phyloP scores from a whole-genome alignment of 352 stramenopile genomes.

The Halophytophthora batemanensis region DNA sequence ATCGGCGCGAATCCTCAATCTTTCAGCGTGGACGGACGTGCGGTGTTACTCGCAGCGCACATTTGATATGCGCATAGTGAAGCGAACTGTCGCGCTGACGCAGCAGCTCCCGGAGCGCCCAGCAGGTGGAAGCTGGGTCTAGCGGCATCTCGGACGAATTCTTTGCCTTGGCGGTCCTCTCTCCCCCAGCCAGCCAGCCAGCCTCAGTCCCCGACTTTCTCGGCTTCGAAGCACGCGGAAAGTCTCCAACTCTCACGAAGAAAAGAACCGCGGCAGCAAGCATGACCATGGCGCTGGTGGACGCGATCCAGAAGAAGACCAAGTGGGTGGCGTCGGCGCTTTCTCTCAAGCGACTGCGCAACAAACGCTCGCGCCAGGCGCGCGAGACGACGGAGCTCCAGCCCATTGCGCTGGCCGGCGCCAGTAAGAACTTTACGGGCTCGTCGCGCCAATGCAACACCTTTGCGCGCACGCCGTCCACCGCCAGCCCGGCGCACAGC shows the following conservation, averaged over 20 bases:
- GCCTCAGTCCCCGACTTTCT: neutral
- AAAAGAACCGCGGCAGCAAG: constrained; percentile 3
- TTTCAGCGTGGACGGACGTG: too few relatives aligned
- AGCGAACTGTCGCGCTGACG: neutral
- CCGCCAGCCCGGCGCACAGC: neutral
- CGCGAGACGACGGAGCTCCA: constrained; percentile 25
- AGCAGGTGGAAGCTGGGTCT: neutral
- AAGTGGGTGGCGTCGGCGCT: constrained; percentile 27
- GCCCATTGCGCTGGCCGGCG: constrained; percentile 31
- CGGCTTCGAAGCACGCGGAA: neutral
- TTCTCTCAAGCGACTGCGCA: constrained; percentile 20
- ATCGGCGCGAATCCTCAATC: too few relatives aligned
- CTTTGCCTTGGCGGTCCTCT: too few relatives aligned
- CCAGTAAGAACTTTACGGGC: constrained; percentile 32
- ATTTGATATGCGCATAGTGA: too few relatives aligned
- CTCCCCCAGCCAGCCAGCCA: too few relatives aligned
- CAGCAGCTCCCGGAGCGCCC: neutral
- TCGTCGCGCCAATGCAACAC: constrained; percentile 34
- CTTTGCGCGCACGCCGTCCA: constrained; percentile 25
- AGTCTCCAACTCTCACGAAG: neutral
- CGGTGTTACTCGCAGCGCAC: too few relatives aligned
- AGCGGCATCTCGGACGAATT: too few relatives aligned
- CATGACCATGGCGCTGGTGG: constrained; percentile 24
- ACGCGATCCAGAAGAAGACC: constrained; percentile 23
- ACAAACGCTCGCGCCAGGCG: constrained; percentile 15